A percentile compares a stretch with the other conserved stretches of the same genome.
phyloP scores from a whole-genome alignment of 768 basidiomycete genomes.

The Boletus fagicola region DNA sequence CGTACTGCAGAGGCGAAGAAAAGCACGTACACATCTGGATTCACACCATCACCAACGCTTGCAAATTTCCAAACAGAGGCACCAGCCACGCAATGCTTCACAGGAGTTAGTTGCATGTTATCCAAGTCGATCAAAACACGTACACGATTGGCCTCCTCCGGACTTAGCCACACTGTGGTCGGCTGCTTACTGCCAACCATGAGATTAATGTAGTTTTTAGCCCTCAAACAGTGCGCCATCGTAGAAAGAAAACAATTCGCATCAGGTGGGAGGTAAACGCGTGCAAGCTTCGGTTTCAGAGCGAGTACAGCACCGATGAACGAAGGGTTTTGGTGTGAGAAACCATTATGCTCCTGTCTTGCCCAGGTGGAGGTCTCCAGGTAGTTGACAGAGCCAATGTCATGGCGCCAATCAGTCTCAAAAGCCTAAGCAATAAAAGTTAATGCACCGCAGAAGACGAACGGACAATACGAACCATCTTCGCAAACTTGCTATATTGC shows the following conservation, averaged over 20 bases:
- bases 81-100: conserved; percentile 80
- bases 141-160: conserved; percentile 72
- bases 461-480: conserved; percentile 54
- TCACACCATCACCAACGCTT: conserved; percentile 66
- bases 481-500: conserved; percentile 84
- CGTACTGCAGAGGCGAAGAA: background rate
- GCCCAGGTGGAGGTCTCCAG: conserved; percentile 88
- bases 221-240: conserved; percentile 76
- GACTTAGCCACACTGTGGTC: conserved; percentile 72
- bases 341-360: conserved; percentile 86
- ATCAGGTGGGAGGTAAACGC: conserved; percentile 88
- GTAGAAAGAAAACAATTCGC: conserved; percentile 85
- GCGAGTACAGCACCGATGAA: conserved; percentile 87
- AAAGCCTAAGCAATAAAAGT: conserved; percentile 32
- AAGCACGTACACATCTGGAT: conserved; percentile 60
- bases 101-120: background rate
- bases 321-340: conserved; percentile 83
- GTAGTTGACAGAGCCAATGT: conserved; percentile 74
- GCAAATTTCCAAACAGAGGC: conserved; percentile 85
- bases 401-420: conserved; percentile 72
- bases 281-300: conserved; percentile 65
- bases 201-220: conserved; percentile 83
- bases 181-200: conserved; percentile 90
- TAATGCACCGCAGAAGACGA: background rate
- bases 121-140: conserved; percentile 6